These are phyloP conservation scores for Yamadazyma sp. DNA, from an alignment of 805 yeast genomes.

Conservation along the genomic window DNA sequence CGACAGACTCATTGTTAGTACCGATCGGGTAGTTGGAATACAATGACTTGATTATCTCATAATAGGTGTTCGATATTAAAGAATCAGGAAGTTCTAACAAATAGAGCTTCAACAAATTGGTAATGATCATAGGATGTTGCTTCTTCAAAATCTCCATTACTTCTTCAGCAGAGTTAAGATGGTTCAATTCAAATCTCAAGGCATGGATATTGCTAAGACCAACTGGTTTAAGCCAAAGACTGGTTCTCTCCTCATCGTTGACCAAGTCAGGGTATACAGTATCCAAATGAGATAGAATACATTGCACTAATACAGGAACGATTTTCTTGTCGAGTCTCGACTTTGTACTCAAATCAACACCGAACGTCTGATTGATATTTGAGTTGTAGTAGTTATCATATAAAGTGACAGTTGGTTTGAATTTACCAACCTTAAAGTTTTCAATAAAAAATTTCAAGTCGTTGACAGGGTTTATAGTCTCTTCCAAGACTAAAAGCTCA, in stretches of 20 bases:
- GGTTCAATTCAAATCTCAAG: slow-evolving; percentile 55
- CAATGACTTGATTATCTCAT: slow-evolving; percentile 67
- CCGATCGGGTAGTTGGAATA: slow-evolving; percentile 45
- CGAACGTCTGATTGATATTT: slow-evolving; percentile 69
- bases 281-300: slow-evolving; percentile 67
- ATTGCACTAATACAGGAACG: slow-evolving; percentile 67
- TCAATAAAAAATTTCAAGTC: slow-evolving; percentile 69
- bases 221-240: slow-evolving; percentile 68
- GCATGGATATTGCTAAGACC: slow-evolving; percentile 60
- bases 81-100: slow-evolving; percentile 80
- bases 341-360: slow-evolving; percentile 70
- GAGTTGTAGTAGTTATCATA: slow-evolving; percentile 81
- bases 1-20: slow-evolving; percentile 36
- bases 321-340: slow-evolving; percentile 69
- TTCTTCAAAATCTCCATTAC: slow-evolving; percentile 36
- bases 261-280: slow-evolving; percentile 64
- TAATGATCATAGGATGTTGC: slow-evolving; percentile 56
- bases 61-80: slow-evolving; percentile 60
- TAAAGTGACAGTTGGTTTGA: slow-evolving; percentile 66
- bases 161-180: slow-evolving; percentile 25
- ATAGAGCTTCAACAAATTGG: slow-evolving; percentile 70
- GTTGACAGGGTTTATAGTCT: slow-evolving; percentile 64
- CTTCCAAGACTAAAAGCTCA: slow-evolving; percentile 62
- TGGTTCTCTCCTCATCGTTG: slow-evolving; percentile 65
- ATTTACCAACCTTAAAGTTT: slow-evolving; percentile 70